Base-by-base conservation (phyloP, 352 stramenopile species). In the Pythium scleroteichum region DNA sequence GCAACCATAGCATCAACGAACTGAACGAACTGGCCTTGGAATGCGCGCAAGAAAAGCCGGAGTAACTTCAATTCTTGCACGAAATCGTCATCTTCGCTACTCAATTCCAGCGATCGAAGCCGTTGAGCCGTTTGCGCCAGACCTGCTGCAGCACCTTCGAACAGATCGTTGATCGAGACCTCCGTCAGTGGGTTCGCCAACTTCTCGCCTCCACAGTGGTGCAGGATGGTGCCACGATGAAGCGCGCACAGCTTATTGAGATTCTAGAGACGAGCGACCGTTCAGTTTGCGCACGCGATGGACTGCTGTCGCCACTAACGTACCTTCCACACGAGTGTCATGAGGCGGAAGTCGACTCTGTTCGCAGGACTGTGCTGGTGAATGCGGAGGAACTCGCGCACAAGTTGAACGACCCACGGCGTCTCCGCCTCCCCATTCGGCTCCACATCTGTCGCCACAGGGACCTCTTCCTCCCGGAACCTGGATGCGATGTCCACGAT, bases 1-100 rank as follows among this genome's bases (percentile, higher is more conserved):
- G 62, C 59, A 4, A 63, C 68, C 45, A 86, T 42, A 8, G 60
- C 65, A 19, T 76, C 71, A 0, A 67, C 68, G 22, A 88, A 55
- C 16, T 67, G 59, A 19, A 85, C 39, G 19, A 84, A 71, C 35
- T 88, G 72, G 17, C 80, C 78, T 51, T 88, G 76, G 53, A 90
- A 85, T 17, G 76, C 80, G 16, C 78, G 70, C 69, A 79, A 76
- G 35, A 80, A 85, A 14, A 90, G 57, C 19, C 79, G 75, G 12
- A 88, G 50, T 49, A 82, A 70, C 62, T 78, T 77, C 7, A 90
- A 39, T 16, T 64, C 53, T 8, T 22, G 26, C 4, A 17, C 54
- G 19, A 63, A 42, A 8, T 54, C 41, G 22, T 62, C 29, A 17
- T 62, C 54, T 46, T 16, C 3, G 13, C 16, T 14, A 9, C 6